These are phyloP conservation scores for Ophiocordyceps robertsii DNA, from an alignment of 2,329 filamentous ascomycete genomes.

Conservation along the genomic window DNA sequence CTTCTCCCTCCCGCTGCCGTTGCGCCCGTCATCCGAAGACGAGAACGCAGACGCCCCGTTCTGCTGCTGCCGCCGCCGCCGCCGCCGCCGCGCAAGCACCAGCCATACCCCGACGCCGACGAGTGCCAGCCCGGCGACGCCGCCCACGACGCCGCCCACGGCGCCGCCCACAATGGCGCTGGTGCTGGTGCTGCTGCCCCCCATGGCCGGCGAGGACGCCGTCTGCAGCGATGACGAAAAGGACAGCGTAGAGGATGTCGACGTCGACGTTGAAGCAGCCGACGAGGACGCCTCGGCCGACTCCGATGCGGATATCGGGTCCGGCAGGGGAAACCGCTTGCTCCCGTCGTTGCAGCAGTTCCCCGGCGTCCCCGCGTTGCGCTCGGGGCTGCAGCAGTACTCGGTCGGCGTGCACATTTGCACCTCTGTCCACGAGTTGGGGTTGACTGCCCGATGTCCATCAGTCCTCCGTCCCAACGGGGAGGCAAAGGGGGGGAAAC, in stretches of 20 bases:
- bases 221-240: neutral
- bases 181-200: neutral
- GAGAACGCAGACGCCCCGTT: too few species aligned
- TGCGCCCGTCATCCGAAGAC: too few species aligned
- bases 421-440: neutral
- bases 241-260: neutral
- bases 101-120: neutral
- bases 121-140: neutral
- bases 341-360: slow-evolving; percentile 1
- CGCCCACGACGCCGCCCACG: neutral
- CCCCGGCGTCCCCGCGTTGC: neutral
- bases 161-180: neutral
- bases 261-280: neutral
- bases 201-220: too few species aligned
- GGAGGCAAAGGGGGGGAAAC: neutral
- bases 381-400: neutral
- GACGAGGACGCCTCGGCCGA: neutral
- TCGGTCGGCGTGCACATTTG: neutral
- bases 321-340: neutral
- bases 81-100: neutral
- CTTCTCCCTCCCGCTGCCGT: too few species aligned
- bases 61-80: too few species aligned
- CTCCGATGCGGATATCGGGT: neutral
- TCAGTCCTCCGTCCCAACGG: neutral
- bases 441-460: neutral